phyloP scores from a whole-genome alignment of 2,329 filamentous ascomycete genomes.

The Nothomitra cinnamomea region DNA sequence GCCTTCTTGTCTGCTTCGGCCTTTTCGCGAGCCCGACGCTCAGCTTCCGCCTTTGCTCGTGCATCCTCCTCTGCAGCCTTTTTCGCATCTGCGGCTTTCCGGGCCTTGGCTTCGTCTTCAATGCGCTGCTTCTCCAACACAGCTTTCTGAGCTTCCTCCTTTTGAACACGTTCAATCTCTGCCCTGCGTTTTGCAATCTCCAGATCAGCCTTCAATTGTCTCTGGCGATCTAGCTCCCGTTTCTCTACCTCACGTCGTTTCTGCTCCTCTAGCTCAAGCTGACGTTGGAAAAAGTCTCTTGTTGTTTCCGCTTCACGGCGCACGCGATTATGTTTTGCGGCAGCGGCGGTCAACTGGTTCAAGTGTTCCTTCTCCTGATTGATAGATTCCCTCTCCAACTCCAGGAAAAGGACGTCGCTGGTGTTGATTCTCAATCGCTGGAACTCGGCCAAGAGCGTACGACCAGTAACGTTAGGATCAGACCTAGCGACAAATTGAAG shows the following conservation, averaged over 20 bases:
- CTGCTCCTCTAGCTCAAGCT: constrained; percentile 21
- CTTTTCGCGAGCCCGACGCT: constrained; percentile 16
- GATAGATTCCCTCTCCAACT: constrained; percentile 43
- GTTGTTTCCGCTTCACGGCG: constrained; percentile 36
- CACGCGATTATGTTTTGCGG: constrained; percentile 34
- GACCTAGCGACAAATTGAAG: background rate
- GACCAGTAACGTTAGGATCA: background rate
- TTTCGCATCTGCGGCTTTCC: constrained; percentile 13
- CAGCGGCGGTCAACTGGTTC: constrained; percentile 48
- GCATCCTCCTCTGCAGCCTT: background rate
- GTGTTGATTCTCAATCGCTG: constrained; percentile 24
- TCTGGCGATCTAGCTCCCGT: constrained; percentile 23
- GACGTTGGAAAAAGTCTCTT: constrained; percentile 29
- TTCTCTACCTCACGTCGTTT: constrained; percentile 21
- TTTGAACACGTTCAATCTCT: constrained; percentile 19
- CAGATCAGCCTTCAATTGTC: constrained; percentile 26
- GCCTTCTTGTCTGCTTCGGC: constrained; percentile 9
- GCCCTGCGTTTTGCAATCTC: constrained; percentile 20
- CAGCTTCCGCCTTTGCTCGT: constrained; percentile 18
- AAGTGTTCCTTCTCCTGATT: constrained; percentile 47
- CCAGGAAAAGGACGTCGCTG: constrained; percentile 33
- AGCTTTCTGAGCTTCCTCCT: constrained; percentile 16
- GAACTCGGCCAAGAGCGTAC: constrained; percentile 19
- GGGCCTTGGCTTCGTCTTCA: constrained; percentile 11
- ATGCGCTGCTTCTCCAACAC: constrained; percentile 15